These are phyloP conservation scores for Diaporthe citri DNA, from an alignment of 2,329 filamentous ascomycete genomes.

Conservation along the genomic window DNA sequence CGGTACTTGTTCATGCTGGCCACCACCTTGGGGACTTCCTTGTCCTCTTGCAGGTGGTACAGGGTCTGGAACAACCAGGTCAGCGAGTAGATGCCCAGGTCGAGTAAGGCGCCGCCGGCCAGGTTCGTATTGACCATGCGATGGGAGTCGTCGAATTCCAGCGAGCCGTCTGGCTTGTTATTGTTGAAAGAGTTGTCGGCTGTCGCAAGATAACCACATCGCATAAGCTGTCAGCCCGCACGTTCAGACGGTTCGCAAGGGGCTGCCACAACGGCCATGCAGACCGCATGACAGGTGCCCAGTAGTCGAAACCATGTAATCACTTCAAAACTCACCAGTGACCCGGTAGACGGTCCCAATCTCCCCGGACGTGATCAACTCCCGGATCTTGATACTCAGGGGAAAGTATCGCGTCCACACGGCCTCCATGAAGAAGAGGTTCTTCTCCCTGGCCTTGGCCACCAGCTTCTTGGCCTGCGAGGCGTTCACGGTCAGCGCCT, in stretches of 20 bases:
- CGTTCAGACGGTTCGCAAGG: constrained; percentile 11
- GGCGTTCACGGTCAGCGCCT: constrained; percentile 88
- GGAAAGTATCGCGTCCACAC: constrained; percentile 94
- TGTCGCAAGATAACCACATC: constrained; percentile 41
- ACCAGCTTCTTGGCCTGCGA: constrained; percentile 80
- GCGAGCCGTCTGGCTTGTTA: constrained; percentile 67
- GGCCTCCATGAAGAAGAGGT: constrained; percentile 84
- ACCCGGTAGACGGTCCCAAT: constrained; percentile 74
- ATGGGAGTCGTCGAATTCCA: constrained; percentile 71
- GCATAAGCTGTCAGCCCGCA: constrained; percentile 17
- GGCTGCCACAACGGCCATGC: constrained; percentile 5
- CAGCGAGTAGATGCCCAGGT: constrained; percentile 88
- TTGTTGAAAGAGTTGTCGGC: constrained; percentile 73
- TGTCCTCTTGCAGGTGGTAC: constrained; percentile 81
- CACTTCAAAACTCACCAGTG: constrained; percentile 54
- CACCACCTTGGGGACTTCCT: constrained; percentile 75
- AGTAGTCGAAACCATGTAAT: constrained; percentile 11
- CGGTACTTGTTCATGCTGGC: constrained; percentile 79
- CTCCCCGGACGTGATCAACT: constrained; percentile 68
- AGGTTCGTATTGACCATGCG: constrained; percentile 87
- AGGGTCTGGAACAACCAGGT: constrained; percentile 93
- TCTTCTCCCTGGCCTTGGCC: constrained; percentile 78
- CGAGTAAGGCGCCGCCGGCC: constrained; percentile 84
- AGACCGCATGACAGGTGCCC: constrained; percentile 9
- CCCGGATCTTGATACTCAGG: constrained; percentile 79